Evolutionary conservation across 2,329 filamentous ascomycete genomes (phyloP), one percentile per base, ranked within the genome.

Genomic region (Cordyceps tenuipes): DNA sequence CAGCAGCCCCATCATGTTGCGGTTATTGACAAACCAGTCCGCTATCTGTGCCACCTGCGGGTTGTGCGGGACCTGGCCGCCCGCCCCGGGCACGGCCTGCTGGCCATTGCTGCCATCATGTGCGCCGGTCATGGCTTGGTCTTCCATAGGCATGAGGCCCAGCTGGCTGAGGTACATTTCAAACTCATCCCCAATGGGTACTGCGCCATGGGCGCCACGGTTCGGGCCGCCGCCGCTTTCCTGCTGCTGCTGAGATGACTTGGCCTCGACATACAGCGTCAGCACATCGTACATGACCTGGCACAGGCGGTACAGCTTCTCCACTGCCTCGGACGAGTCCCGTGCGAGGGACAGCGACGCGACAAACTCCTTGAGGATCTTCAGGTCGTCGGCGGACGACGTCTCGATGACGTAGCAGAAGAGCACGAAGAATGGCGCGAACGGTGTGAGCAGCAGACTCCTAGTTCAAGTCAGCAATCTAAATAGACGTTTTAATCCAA

Each of bases 21-120:
- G 77, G 62, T 83, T 87, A 1, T 84, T 83, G 3, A 82, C 83
- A 64, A 86, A 87, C 85, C 85, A 88, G 63, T 86, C 84, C 2
- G 82, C 81, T 62, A 87, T 70, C 50, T 84, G 79, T 36, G 77
- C 66, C n/a, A 69, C 67, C 61, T 72, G 72, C 8, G 68, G 64
- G 59, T 59, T 70, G n/a, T 70, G 68, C 3, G 62, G 58, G 5
- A 63, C 62, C 19, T 53, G 50, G 1, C 57, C 34, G 5, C 7
- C 46, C 5, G 39, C 56, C 5, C 36, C 15, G 19, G 44, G 10
- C 44, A 17, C 44, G 4, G 44, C 21, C 21, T 19, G n/a, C 44
- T 47, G 44, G 61, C 65, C 66, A 48, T 26, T 53, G 23, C 65
- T 66, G 44, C 39, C 58, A 21, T 49, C 51, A 9, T 47, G 57